Conservation (phyloP, 1,284 basidiomycete species). For the Tilletia caries region DNA sequence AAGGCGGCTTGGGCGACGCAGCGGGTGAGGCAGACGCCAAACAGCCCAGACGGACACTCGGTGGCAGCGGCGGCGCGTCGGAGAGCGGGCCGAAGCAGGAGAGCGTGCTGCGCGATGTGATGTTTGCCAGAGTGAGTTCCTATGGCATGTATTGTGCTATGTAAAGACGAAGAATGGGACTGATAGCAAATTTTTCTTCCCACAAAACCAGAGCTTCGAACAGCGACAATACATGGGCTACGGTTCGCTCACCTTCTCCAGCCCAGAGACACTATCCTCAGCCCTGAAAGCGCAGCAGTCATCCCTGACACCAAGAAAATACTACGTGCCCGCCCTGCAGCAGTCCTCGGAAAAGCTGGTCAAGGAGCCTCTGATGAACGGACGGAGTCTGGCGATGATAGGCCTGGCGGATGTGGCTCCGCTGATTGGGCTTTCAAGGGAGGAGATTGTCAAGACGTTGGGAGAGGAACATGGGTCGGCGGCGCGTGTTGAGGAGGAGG, state of each 20-base stretch:
- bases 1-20: background rate
- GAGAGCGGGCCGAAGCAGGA: background rate
- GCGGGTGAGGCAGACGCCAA: background rate
- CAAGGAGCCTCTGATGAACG: background rate
- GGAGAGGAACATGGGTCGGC: background rate
- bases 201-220: background rate
- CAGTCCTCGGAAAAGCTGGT: background rate
- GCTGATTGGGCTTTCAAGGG: background rate
- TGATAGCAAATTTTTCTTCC: too few species aligned
- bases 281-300: background rate
- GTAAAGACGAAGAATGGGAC: too few species aligned
- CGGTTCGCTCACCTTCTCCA: background rate
- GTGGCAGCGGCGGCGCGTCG: background rate
- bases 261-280: background rate
- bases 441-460: background rate
- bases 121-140: slow-evolving; percentile 4
- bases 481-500: background rate
- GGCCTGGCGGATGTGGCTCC: background rate
- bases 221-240: background rate
- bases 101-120: slow-evolving; percentile 3
- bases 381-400: background rate
- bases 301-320: background rate
- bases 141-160: too few species aligned
- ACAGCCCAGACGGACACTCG: background rate
- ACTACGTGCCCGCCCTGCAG: background rate